Conservation (phyloP, 495 filamentous ascomycete genomes). For the Aspergillus avenaceus region DNA sequence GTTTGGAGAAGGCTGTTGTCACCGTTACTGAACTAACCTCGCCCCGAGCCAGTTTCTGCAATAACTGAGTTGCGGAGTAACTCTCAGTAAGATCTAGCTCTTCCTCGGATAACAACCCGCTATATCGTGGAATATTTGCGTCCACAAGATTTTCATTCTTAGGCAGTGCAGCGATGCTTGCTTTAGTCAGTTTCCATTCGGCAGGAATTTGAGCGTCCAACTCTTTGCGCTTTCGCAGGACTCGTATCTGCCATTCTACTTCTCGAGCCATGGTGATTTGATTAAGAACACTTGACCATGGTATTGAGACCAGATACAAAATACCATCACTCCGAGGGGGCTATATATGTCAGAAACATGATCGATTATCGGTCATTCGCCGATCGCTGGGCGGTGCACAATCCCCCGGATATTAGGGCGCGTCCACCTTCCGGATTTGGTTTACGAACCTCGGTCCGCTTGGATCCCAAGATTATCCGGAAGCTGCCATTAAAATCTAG, state of each 20-base stretch:
- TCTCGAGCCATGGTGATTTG: slow-evolving; percentile 4
- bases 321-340: no score
- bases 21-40: slow-evolving; percentile 40
- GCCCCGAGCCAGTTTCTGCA: slow-evolving; percentile 19
- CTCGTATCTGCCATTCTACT: no score
- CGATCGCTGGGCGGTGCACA: neutral
- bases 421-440: slow-evolving; percentile 26
- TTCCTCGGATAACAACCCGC: slow-evolving; percentile 19
- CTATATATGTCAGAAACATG: no score
- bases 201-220: slow-evolving; percentile 23
- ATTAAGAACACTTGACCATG: no score
- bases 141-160: slow-evolving; percentile 14
- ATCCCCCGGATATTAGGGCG: neutral
- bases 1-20: slow-evolving; percentile 46
- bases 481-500: no score
- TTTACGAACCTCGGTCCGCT: neutral
- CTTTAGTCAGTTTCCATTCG: slow-evolving; percentile 20
- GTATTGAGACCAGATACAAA: no score
- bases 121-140: slow-evolving; percentile 11
- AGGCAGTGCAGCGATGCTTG: slow-evolving; percentile 2
- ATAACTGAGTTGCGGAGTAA: slow-evolving; percentile 42
- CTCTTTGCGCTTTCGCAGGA: slow-evolving; percentile 19
- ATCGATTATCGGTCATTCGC: neutral
- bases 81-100: slow-evolving; percentile 52
- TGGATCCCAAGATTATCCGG: neutral